Evolutionary conservation across 208 protist genomes (phyloP).

Genomic region (Naegleria fowleri): DNA sequence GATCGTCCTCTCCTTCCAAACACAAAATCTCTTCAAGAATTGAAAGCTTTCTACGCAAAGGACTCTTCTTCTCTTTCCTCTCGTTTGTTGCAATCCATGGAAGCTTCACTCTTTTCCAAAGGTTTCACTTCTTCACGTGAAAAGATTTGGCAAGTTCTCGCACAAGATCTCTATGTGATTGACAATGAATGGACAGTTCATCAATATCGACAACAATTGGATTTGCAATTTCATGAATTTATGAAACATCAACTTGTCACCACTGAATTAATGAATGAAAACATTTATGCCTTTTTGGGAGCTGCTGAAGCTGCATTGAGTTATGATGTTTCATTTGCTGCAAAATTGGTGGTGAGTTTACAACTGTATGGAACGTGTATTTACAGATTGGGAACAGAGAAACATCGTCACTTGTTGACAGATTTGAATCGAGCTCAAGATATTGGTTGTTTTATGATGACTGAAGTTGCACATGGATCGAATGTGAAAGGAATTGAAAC

Average conservation of each 20-base stretch:
- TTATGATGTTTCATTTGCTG: background rate
- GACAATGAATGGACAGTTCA: background rate
- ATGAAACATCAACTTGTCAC: background rate
- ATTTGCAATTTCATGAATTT: background rate
- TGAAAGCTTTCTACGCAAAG: background rate
- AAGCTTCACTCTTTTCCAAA: background rate
- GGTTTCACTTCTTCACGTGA: background rate
- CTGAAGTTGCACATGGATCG: conserved; percentile 46
- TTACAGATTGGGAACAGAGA: conserved; percentile 58
- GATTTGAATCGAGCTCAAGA: conserved; percentile 47
- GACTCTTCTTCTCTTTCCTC: background rate
- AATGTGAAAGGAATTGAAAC: conserved; percentile 47
- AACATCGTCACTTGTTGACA: conserved; percentile 52
- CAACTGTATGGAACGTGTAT: conserved; percentile 63
- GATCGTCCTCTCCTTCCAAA: background rate
- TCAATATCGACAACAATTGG: background rate
- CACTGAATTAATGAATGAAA: background rate
- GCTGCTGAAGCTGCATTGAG: background rate
- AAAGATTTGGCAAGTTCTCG: background rate
- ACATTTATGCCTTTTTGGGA: background rate
- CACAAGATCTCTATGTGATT: background rate
- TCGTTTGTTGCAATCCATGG: background rate
- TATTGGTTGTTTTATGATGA: conserved; percentile 41
- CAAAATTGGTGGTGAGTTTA: conserved; percentile 42
- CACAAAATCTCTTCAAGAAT: background rate